phyloP scores from a whole-genome alignment of 1,139 yeast genomes.

The Saccharomyces hybrid region DNA sequence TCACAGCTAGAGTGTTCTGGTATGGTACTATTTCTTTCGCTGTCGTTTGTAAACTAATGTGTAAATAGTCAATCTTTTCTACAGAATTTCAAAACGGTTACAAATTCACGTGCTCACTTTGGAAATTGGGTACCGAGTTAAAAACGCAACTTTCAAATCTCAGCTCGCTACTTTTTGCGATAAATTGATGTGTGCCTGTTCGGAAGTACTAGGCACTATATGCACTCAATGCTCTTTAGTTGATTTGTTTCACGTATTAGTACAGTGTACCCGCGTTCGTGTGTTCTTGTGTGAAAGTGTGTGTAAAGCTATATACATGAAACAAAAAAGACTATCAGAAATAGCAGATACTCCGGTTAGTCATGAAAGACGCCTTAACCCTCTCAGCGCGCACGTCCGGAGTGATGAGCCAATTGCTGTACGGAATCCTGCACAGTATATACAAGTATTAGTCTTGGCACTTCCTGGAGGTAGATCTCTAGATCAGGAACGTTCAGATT shows the following conservation, averaged over 20 bases:
- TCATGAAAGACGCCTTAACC: not conserved
- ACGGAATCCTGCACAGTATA: not conserved
- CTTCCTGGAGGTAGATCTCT: too few relatives aligned
- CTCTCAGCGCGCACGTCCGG: slow-evolving; percentile 1
- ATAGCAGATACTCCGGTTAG: not conserved
- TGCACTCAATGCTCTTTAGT: not conserved
- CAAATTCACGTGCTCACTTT: not conserved
- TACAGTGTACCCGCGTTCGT: not conserved
- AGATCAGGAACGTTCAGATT: too few relatives aligned
- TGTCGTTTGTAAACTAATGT: not conserved
- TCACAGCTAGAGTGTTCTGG: too few relatives aligned
- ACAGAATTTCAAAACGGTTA: not conserved
- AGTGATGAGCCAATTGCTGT: not conserved
- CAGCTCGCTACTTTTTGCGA: not conserved
- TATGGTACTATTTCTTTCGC: too few relatives aligned
- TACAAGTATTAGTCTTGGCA: too few relatives aligned
- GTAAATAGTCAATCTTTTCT: not conserved
- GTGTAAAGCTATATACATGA: not conserved
- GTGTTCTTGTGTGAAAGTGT: not conserved
- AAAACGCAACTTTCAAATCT: not conserved
- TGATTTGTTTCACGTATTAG: not conserved
- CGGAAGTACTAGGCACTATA: not conserved
- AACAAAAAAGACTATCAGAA: not conserved
- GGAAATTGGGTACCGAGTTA: not conserved
- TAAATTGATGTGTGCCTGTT: not conserved